Base-by-base conservation (phyloP, 1,284 basidiomycete genomes). In the Coniophora puteana region DNA sequence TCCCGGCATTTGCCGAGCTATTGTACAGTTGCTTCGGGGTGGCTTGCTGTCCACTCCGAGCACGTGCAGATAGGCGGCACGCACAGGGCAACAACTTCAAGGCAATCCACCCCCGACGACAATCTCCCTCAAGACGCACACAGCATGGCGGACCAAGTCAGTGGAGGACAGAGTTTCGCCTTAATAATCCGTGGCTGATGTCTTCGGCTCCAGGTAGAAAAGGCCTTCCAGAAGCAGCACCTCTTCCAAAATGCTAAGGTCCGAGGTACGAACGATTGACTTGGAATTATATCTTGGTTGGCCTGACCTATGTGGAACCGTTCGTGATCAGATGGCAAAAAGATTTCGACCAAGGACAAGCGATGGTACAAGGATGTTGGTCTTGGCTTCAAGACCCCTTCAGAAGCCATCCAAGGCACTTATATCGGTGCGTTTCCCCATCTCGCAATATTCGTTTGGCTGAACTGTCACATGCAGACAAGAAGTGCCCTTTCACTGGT, bases 291-390 rank as follows among this genome's bases (percentile, higher is more conserved):
- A 40, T 38, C 36, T 16, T 30, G 11, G n/a, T 31, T 17, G 8
- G n/a, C 18, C 22, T 13, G 27, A 21, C 44, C 55, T 41, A 58
- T 49, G 33, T 26, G 22, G 30, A 25, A 23, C 25, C 26, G 17
- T 12, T 43, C 43, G 50, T 48, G 46, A 45, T 41, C 62, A 89
- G 89, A 72, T 58, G 83, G 86, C 55, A 91, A 90, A 78, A 94
- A 94, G 78, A 74, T 92, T 52, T 78, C 85, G 49, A 92, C 92
- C 57, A 97, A 89, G 79, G 89, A 93, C 56, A 95, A 88, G 81
- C 79, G 96, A 67, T 99, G 96, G 96, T 97, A 93, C 78, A 99
- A 98, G 79, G 93, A 97, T 71, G 89, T 96, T 65, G 93, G 93
- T 61, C 76, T 97, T 46, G 93, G 93, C 43, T 96, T 93, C 78